Evolutionary conservation across 805 yeast species (phyloP), one percentile per base, ranked within the genome.

Genomic region (Cyberlindnera japonica): DNA sequence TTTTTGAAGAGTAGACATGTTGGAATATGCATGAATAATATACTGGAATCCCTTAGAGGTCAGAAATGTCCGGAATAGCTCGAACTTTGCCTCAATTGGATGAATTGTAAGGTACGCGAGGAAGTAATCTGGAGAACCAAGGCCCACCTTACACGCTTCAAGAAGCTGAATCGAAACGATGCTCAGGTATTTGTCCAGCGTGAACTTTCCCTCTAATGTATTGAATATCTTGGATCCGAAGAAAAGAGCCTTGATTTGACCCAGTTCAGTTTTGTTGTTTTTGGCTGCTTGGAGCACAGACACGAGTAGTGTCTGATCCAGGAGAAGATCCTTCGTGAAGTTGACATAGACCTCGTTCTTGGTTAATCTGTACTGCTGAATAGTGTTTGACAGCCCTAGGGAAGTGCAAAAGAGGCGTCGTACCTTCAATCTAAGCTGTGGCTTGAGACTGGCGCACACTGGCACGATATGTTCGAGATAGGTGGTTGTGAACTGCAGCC

Each of bases 201-300:
- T 35, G 13, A 55, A 14, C 12, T 49, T 43, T 1, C 58, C 59
- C 31, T 54, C 50, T 25, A 54, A 54, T 0, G 49, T 20, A 8
- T 55, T 45, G 17, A 47, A 51, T 3, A 57, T 44, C 38, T 45
- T 55, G 19, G 59, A 51, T 7, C 61, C 60, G 33, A 55, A 53
- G 22, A 57, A 45, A 9, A 55, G 37, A 3, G 55, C 31, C 19
- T 38, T 49, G 1, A 51, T 33, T 25, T 48, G 58, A 6, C 21
- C 16, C 5, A 44, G 21, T 23, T 51, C 51, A 4, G 43, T 14
- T 22, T 35, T 43, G 18, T 45, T 47, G 1, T 28, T 38, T 7
- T 40, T 15, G 7, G 47, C 39, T 6, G 38, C 33, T 4, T 30
- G 28, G 6, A 55, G 31, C 2, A 44, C 22, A 7, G 45, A 14